phyloP scores from a whole-genome alignment of 2,329 filamentous ascomycete genomes.

The Cercospora beticola region DNA sequence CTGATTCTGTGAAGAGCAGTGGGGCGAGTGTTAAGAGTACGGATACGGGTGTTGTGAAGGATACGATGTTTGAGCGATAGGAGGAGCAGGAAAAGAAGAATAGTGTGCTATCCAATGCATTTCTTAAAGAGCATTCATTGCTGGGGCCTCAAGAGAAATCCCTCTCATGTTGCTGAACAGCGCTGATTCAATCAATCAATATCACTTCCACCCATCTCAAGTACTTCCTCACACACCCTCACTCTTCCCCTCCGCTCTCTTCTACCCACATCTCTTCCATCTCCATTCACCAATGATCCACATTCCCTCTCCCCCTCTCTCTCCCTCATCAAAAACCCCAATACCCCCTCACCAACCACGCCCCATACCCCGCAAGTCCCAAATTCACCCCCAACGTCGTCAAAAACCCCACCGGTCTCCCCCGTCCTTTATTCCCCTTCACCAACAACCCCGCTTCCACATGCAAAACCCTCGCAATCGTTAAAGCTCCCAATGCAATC shows the following conservation, averaged over 20 bases:
- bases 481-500: constrained; percentile 9
- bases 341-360: constrained; percentile 15
- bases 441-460: constrained; percentile 16
- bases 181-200: too few species aligned
- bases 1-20: constrained; percentile 11
- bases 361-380: constrained; percentile 18
- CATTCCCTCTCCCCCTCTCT: not conserved
- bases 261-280: not conserved
- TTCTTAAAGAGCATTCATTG: not conserved
- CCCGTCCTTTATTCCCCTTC: not conserved
- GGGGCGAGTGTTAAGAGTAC: constrained; percentile 25
- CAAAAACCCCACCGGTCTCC: constrained; percentile 21
- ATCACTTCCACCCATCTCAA: too few species aligned
- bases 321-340: constrained; percentile 15
- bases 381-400: constrained; percentile 6
- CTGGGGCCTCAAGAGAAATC: too few species aligned
- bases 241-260: not conserved
- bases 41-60: constrained; percentile 34
- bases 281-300: not conserved
- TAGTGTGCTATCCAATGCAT: not conserved
- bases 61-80: constrained; percentile 42
- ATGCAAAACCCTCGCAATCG: constrained; percentile 15
- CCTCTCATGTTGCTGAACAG: too few species aligned
- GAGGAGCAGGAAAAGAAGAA: not conserved
- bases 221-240: not conserved